These are phyloP conservation scores for Canna indica DNA, from an alignment of 176 grass and related monocot species.

Conservation along the genomic window DNA sequence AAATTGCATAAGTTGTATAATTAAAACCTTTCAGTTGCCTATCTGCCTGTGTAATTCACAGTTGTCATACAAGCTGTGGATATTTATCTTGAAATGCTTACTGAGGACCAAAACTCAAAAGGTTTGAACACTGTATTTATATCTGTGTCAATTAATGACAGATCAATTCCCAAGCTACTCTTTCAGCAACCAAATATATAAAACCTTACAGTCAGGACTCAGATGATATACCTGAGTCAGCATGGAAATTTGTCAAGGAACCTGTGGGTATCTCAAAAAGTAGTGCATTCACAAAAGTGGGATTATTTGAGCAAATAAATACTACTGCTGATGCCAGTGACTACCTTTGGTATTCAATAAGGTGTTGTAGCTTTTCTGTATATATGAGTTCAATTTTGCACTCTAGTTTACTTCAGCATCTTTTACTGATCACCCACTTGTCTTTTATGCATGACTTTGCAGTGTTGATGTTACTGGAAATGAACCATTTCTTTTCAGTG, in stretches of 20 bases:
- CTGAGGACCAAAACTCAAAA: too few relatives aligned
- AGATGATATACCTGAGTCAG: slow-evolving; percentile 36
- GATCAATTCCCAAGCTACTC: slow-evolving; percentile 61
- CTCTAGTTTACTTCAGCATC: too few relatives aligned
- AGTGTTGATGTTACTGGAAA: slow-evolving; percentile 49
- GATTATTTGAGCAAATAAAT: slow-evolving; percentile 93
- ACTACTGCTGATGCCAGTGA: slow-evolving; percentile 94
- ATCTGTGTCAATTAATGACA: slow-evolving; percentile 17
- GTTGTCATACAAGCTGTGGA: too few relatives aligned
- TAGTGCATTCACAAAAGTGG: slow-evolving; percentile 52
- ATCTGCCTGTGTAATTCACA: too few relatives aligned
- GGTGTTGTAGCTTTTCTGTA: slow-evolving; percentile 30
- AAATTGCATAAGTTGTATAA: too few relatives aligned
- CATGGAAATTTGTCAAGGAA: slow-evolving; percentile 74
- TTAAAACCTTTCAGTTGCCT: too few relatives aligned
- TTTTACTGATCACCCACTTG: neutral
- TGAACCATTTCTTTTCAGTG: slow-evolving; percentile 61
- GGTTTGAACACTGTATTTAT: too few relatives aligned
- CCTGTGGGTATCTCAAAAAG: slow-evolving; percentile 81
- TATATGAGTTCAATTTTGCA: neutral
- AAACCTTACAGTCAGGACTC: slow-evolving; percentile 27
- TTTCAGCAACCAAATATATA: slow-evolving; percentile 48
- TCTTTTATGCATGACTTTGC: slow-evolving; percentile 17
- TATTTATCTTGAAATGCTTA: too few relatives aligned
- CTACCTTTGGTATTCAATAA: slow-evolving; percentile 96